Evolutionary conservation across 2,329 filamentous ascomycete genomes (phyloP), one percentile per base, ranked within the genome.

Genomic region (Phialophora macrospora): DNA sequence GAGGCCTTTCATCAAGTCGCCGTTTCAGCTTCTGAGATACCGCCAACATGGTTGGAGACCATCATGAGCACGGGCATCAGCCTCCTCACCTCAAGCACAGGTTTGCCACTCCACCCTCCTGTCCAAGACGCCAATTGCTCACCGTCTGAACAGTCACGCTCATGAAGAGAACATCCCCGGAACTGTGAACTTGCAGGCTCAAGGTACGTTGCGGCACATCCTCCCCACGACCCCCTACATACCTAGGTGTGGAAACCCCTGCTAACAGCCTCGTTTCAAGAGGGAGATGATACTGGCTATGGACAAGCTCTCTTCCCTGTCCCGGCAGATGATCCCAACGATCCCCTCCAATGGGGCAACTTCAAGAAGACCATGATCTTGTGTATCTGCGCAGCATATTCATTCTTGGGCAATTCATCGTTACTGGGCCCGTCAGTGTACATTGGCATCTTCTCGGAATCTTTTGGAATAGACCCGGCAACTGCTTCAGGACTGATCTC

Each of bases 231-330:
- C 24, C 24, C 17, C 30, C 32, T 44, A 34, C 11, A 11, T 44
- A 34, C 11, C 9, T 1, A 34, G 22, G 17, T 34, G 30, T 20
- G 4, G 28, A 20, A 28, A 55, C 1, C 11, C 11, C 14, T 4
- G 28, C 63, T 68, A 49, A 66, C 32, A 17, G 22, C 56, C 38
- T 38, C 32, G 32, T 41, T 14, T 46, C 8, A 63, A 79, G 85
- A 87, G 76, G 85, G 84, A 54, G 85, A 87, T 70, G 85, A 87
- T 69, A 85, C 84, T 0, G 84, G 78, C 0, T 85, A 85, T 65
- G 86, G 86, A 24, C 85, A 87, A 73, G 85, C 86, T 2, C 78
- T 88, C 3, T 88, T 83, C 69, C 85, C 86, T 1, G 85, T 87
- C 0, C 85, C 86, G 1, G 83, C 85, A 1, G 81, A 86, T 62